Percentiles rank a stretch among this genome's conserved stretches.
These are phyloP conservation scores for Xylaria sp. DNA, from an alignment of 495 filamentous ascomycete species.

Conservation along the genomic window DNA sequence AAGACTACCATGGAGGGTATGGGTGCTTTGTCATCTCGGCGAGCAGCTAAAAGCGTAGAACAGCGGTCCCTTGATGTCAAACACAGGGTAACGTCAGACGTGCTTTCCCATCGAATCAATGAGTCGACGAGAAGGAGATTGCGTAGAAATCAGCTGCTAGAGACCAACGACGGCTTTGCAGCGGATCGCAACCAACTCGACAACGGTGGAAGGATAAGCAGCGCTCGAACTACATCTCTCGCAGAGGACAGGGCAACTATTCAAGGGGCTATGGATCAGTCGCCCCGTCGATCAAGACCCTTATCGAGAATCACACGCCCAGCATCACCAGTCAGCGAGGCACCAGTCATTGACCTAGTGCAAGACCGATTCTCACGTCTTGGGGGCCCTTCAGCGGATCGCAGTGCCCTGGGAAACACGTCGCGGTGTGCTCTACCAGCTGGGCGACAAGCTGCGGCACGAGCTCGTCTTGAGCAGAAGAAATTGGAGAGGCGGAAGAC, in stretches of 20 bases:
- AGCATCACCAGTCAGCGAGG: constrained; percentile 33
- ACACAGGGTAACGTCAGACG: constrained; percentile 32
- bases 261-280: constrained; percentile 29
- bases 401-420: constrained; percentile 41
- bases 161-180: constrained; percentile 12
- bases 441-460: constrained; percentile 67
- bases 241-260: constrained; percentile 20
- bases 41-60: constrained; percentile 4
- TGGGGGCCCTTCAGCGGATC: constrained; percentile 40
- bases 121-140: constrained; percentile 16
- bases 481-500: constrained; percentile 47
- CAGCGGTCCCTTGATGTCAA: constrained; percentile 18
- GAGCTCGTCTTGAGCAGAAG: constrained; percentile 65
- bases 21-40: constrained; percentile 18
- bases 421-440: constrained; percentile 59
- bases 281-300: constrained; percentile 40
- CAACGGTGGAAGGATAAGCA: constrained; percentile 8
- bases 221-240: constrained; percentile 24
- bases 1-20: constrained; percentile 26
- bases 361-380: constrained; percentile 51
- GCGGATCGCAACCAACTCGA: background rate
- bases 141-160: background rate
- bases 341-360: constrained; percentile 45
- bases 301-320: constrained; percentile 34
- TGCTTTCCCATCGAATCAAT: constrained; percentile 34